Percentiles rank a stretch among this genome's conserved stretches.
These are phyloP conservation scores for Austroboletus eburneus DNA, from an alignment of 768 basidiomycete species.

Conservation along the genomic window DNA sequence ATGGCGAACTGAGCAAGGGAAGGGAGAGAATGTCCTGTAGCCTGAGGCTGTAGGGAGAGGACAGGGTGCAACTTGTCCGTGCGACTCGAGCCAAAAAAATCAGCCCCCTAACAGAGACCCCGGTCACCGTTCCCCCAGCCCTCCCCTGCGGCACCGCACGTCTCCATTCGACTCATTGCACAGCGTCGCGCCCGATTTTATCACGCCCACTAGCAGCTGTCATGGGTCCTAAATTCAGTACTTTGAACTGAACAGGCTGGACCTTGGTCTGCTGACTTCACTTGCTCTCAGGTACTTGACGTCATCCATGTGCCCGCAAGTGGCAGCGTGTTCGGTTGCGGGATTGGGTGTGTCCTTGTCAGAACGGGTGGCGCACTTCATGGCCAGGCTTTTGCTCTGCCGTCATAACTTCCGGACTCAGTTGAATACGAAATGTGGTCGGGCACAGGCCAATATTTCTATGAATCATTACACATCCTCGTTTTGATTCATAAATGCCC, in stretches of 20 bases:
- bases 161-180: conserved; percentile 3
- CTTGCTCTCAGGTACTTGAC: conserved; percentile 3
- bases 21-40: conserved; percentile 29
- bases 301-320: conserved; percentile 2
- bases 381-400: too few relatives aligned
- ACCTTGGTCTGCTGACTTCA: neutral
- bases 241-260: neutral
- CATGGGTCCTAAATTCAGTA: neutral
- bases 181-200: too few relatives aligned
- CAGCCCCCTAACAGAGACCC: conserved; percentile 25
- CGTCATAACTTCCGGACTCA: too few relatives aligned
- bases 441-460: too few relatives aligned
- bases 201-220: too few relatives aligned
- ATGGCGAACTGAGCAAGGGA: conserved; percentile 31
- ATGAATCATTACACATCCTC: too few relatives aligned
- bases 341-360: too few relatives aligned
- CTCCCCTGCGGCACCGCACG: conserved; percentile 14
- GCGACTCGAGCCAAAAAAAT: conserved; percentile 33
- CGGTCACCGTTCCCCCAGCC: too few relatives aligned
- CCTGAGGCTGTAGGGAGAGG: conserved; percentile 38
- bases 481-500: too few relatives aligned
- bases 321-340: conserved; percentile 7
- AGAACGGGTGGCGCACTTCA: too few relatives aligned
- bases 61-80: conserved; percentile 32
- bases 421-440: too few relatives aligned